Conservation (phyloP, 2,329 filamentous ascomycete genomes). For the Sphaerulina vaccinii region DNA sequence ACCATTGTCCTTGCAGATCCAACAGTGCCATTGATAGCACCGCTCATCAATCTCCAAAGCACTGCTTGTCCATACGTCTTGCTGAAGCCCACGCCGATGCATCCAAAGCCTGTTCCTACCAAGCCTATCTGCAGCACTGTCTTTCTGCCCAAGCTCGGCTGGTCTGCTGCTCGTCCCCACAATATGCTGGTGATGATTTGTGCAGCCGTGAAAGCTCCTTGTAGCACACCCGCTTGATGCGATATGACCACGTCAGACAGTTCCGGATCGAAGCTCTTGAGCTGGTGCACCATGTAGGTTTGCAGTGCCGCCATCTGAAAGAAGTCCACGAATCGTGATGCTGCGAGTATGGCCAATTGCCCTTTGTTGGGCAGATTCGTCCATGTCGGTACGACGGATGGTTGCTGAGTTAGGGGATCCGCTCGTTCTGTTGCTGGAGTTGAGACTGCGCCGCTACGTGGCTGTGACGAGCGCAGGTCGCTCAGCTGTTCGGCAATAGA, state of each 20-base stretch:
- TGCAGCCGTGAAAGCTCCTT: constrained; percentile 44
- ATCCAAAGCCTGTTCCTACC: constrained; percentile 41
- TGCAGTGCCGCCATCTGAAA: constrained; percentile 47
- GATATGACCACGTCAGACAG: constrained; percentile 50
- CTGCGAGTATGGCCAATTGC: constrained; percentile 42
- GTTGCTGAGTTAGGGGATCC: background rate
- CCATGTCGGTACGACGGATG: constrained; percentile 37
- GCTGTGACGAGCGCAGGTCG: background rate
- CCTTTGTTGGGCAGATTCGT: constrained; percentile 42
- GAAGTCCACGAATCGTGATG: constrained; percentile 46
- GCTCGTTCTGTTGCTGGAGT: constrained; percentile 1
- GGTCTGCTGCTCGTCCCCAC: constrained; percentile 44
- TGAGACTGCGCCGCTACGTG: background rate
- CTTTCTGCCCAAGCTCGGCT: constrained; percentile 47
- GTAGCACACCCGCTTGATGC: constrained; percentile 44
- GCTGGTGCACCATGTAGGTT: constrained; percentile 47
- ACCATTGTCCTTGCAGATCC: constrained; percentile 45
- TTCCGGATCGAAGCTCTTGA: constrained; percentile 42
- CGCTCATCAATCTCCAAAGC: constrained; percentile 42
- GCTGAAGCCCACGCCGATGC: constrained; percentile 43
- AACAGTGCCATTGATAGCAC: constrained; percentile 44
- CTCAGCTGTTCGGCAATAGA: background rate
- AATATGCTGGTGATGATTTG: constrained; percentile 45
- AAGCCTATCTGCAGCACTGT: constrained; percentile 42
- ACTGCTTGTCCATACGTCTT: constrained; percentile 43